phyloP scores from a whole-genome alignment of 805 yeast species.

The Suhomyces sp. region DNA sequence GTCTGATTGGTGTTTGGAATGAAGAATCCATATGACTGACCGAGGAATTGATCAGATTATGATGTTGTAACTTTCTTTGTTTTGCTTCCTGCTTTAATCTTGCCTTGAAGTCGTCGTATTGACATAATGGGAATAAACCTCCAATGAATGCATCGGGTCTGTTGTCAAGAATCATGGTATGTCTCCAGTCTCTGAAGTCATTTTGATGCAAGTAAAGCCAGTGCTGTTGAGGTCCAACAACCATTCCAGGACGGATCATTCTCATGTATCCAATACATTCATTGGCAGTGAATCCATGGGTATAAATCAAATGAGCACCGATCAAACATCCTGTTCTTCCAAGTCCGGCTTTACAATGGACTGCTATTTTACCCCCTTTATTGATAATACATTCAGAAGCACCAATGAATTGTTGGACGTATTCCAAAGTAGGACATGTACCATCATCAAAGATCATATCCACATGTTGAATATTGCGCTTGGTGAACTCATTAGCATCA shows the following conservation, averaged over 20 bases:
- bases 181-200: constrained; percentile 95
- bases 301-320: constrained; percentile 94
- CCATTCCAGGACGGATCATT: constrained; percentile 98
- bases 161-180: constrained; percentile 78
- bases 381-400: constrained; percentile 88
- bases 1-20: constrained; percentile 72
- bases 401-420: constrained; percentile 89
- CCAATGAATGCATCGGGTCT: constrained; percentile 66
- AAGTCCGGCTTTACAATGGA: constrained; percentile 98
- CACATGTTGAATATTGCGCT: constrained; percentile 79
- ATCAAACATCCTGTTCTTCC: constrained; percentile 98
- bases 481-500: constrained; percentile 79
- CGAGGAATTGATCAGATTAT: constrained; percentile 29
- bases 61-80: constrained; percentile 33
- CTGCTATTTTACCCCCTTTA: constrained; percentile 91
- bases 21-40: constrained; percentile 42
- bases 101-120: constrained; percentile 59
- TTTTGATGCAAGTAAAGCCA: constrained; percentile 96
- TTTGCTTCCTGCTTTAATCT: constrained; percentile 48
- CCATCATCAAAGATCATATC: constrained; percentile 99
- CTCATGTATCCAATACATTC: constrained; percentile 97
- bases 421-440: constrained; percentile 93
- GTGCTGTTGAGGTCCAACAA: constrained; percentile 99
- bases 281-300: constrained; percentile 94
- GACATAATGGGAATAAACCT: constrained; percentile 61